Conservation (phyloP, 305 asterid genomes). For the Ajuga reptans region DNA sequence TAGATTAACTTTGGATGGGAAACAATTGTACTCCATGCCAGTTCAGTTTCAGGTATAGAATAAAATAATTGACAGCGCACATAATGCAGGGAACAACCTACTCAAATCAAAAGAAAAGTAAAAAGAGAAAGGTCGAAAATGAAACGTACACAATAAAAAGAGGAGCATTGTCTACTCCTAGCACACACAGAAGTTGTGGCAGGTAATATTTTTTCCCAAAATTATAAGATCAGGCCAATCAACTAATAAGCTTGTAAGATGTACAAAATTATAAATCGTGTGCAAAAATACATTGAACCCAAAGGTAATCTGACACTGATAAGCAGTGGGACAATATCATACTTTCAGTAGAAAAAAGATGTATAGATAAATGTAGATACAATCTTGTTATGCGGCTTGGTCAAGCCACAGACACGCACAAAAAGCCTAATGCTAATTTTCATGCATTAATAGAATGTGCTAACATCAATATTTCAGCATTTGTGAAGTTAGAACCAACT, state of each 20-base stretch:
- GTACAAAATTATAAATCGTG: neutral
- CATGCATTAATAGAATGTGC: neutral
- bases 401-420: slow-evolving; percentile 20
- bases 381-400: slow-evolving; percentile 11
- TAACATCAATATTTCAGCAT: neutral
- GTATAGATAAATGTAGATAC: neutral
- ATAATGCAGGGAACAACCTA: slow-evolving; percentile 9
- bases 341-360: neutral
- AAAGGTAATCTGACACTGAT: neutral
- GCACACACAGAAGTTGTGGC: neutral
- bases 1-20: slow-evolving; percentile 1
- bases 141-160: neutral
- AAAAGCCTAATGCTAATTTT: neutral
- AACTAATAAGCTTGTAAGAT: neutral
- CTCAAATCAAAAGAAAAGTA: neutral
- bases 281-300: neutral
- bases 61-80: slow-evolving; percentile 6
- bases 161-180: neutral
- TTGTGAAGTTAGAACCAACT: slow-evolving; percentile 9
- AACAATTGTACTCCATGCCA: slow-evolving; percentile 1
- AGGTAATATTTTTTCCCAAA: neutral
- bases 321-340: neutral
- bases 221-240: neutral
- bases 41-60: neutral
- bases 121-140: neutral